phyloP scores from a whole-genome alignment of 2,329 filamentous ascomycete species.

The Calonectria henricotiae region DNA sequence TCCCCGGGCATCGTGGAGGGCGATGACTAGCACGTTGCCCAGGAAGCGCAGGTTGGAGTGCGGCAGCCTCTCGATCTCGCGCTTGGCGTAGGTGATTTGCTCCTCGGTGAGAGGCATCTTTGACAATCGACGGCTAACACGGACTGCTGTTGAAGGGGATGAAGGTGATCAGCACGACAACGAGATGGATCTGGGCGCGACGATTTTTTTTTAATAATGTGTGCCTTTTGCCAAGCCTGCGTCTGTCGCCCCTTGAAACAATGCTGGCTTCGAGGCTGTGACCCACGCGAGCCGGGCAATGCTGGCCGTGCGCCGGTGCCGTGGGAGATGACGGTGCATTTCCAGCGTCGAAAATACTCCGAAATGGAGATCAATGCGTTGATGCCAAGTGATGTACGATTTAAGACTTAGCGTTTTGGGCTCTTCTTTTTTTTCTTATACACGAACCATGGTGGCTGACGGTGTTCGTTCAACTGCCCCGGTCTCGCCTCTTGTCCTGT shows the following conservation, averaged over 20 bases:
- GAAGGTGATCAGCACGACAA: too few relatives aligned
- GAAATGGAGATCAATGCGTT: conserved; percentile 9
- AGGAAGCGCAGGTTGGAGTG: conserved; percentile 16
- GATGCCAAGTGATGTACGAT: neutral
- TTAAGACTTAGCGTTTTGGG: neutral
- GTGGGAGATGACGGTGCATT: neutral
- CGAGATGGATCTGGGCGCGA: conserved; percentile 7
- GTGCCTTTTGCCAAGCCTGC: conserved; percentile 25
- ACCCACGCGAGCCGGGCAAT: conserved; percentile 14
- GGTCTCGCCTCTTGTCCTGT: too few relatives aligned
- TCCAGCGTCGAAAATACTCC: neutral
- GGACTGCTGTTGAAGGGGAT: neutral
- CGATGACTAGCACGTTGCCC: conserved; percentile 1
- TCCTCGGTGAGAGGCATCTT: conserved; percentile 9
- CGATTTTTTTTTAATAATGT: conserved; percentile 13
- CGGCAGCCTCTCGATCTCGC: neutral
- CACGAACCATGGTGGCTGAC: too few relatives aligned
- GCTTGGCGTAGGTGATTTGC: conserved; percentile 11
- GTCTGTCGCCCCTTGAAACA: conserved; percentile 23
- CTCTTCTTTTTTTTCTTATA: neutral
- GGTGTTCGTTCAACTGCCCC: too few relatives aligned
- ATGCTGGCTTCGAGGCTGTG: conserved; percentile 23
- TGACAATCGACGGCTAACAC: neutral
- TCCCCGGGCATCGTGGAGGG: conserved; percentile 15
- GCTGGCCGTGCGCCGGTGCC: neutral